Evolutionary conservation across 2,329 filamentous ascomycete genomes (phyloP).

Genomic region (Exutisphaerella laricina): DNA sequence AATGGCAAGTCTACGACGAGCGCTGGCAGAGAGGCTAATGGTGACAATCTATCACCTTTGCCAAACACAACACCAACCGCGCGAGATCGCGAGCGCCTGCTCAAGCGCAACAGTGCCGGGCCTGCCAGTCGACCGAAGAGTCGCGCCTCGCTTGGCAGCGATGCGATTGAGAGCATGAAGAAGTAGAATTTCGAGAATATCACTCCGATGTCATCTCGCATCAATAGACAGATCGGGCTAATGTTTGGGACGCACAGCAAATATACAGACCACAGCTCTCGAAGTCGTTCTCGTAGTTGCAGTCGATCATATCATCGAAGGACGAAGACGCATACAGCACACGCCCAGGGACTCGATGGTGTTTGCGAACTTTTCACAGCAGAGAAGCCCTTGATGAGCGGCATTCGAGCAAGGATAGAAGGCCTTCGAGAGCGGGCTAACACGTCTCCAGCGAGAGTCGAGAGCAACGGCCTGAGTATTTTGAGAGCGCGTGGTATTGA

Average conservation of each 20-base stretch:
- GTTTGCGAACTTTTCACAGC: conserved; percentile 11
- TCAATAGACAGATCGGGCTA: conserved; percentile 6
- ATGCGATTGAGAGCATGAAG: conserved; percentile 29
- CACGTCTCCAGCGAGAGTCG: conserved; percentile 22
- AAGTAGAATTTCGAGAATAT: conserved; percentile 26
- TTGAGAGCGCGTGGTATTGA: conserved; percentile 4
- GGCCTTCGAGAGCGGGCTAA: conserved; percentile 21
- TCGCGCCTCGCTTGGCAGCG: conserved; percentile 20
- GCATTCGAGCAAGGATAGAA: conserved; percentile 19
- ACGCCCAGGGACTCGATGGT: conserved; percentile 15
- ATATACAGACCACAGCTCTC: background rate
- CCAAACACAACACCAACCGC: conserved; percentile 35
- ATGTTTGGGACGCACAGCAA: conserved; percentile 2
- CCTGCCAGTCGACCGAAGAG: conserved; percentile 12
- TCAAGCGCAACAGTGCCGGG: conserved; percentile 25
- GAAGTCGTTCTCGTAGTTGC: conserved; percentile 12
- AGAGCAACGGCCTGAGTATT: conserved; percentile 9
- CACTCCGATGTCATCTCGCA: conserved; percentile 4
- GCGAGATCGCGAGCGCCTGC: conserved; percentile 24
- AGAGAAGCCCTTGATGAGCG: conserved; percentile 18
- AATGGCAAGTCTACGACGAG: conserved; percentile 31
- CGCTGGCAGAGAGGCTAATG: conserved; percentile 27
- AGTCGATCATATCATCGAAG: conserved; percentile 9
- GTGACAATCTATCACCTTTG: conserved; percentile 58
- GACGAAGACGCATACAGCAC: conserved; percentile 1